Evolutionary conservation across 208 protist species (phyloP), one percentile per base, ranked within the genome.

Genomic region (Wallacemonas sp.): DNA sequence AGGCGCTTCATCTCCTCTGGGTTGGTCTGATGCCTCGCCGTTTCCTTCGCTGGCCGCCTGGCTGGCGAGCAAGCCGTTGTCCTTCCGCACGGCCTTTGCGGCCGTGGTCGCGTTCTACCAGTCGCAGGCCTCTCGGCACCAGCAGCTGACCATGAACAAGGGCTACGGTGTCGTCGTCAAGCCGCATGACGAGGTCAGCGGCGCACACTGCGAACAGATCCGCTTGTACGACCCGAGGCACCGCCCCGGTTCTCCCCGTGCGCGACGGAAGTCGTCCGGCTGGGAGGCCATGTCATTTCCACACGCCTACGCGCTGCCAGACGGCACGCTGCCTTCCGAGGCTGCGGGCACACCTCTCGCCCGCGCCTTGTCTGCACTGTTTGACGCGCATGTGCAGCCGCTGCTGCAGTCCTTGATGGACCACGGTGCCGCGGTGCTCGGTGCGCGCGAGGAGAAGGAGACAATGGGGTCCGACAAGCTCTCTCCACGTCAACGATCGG

Each of bases 101-200:
- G 20, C 7, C 48, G 26, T 55, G 8, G 5, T 4, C 10, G 48
- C 23, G 5, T 25, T 55, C 25, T 55, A 55, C 25, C 20, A 12
- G 11, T 20, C 5, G 10, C 48, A 55, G 26, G 48, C 48, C 11
- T 55, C 48, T 4, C 25, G 5, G 10, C 23, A 5, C 10, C 14
- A 55, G 2, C 20, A 31, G 48, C 48, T 55, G 23, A 55, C 48
- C 48, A 55, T 55, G 48, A 20, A 55, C 48, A 0, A 33, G 26
- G 48, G 10, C 48, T 32, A 55, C 48, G 48, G 48, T 18, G 48
- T 55, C 25, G 4, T 32, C 42, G n/a, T 22, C 42, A 22, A 48
- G n/a, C 18, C 10, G 42, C 18, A 14, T 5, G 5, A 48, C 36
- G 36, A 4, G 36, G 36, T n/a, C n/a, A n/a, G n/a, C n/a, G n/a